Conservation (phyloP, 73 alveolate genomes). For the Paramecium bursaria region DNA sequence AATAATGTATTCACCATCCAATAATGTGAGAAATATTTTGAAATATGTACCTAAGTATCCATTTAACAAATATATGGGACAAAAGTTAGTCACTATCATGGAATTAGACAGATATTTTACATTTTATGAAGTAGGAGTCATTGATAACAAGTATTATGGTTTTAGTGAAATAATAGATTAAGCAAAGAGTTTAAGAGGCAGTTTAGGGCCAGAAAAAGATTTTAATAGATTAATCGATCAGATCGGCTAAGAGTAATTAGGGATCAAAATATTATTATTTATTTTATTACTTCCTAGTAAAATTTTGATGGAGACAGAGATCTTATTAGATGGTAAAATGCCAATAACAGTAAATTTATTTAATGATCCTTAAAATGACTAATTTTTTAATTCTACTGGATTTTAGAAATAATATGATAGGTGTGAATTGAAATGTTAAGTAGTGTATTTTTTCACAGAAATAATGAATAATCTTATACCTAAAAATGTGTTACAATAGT, state of each 20-base stretch:
- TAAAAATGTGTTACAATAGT: not conserved
- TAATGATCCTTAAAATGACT: conserved; percentile 25
- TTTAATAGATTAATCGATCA: conserved; percentile 31
- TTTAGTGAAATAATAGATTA: conserved; percentile 13
- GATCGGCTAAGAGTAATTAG: conserved; percentile 18
- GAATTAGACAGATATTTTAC: conserved; percentile 5
- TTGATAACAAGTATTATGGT: not conserved
- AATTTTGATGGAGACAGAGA: conserved; percentile 3
- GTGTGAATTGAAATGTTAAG: not conserved
- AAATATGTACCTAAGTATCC: conserved; percentile 38
- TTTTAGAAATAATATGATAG: conserved; percentile 13
- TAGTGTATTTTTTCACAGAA: not conserved
- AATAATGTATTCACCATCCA: not conserved
- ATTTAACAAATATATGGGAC: conserved; percentile 35
- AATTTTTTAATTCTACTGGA: conserved; percentile 29
- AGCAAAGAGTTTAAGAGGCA: conserved; percentile 31
- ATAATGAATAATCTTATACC: conserved; percentile 34
- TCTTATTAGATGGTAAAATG: not conserved
- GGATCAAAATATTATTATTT: not conserved
- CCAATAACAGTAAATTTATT: conserved; percentile 23
- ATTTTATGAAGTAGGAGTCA: not conserved
- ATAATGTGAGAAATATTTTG: conserved; percentile 1
- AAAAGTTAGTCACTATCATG: not conserved
- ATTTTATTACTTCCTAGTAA: not conserved
- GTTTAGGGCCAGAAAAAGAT: conserved; percentile 5